phyloP scores from a whole-genome alignment of 2,329 filamentous ascomycete species.

The Paracoccidioides brasiliensis region DNA sequence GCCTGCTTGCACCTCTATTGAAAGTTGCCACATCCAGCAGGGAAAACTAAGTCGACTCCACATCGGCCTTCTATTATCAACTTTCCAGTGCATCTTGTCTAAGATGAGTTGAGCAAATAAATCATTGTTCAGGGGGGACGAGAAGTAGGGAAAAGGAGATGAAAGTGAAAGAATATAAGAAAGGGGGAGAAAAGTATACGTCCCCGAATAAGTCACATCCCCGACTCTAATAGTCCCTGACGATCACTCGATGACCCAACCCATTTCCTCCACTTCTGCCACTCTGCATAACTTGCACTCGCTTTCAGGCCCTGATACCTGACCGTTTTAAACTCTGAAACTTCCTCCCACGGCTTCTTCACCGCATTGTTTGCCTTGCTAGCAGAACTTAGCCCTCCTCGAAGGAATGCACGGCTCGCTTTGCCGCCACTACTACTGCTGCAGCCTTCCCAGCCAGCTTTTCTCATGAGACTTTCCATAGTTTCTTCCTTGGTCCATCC shows the following conservation, averaged over 20 bases:
- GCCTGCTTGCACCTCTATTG: too few species aligned
- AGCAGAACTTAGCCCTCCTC: constrained; percentile 28
- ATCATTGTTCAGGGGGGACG: not conserved
- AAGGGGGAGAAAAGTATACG: not conserved
- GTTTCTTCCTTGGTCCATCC: constrained; percentile 93
- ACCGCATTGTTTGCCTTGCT: constrained; percentile 6
- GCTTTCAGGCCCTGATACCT: constrained; percentile 79
- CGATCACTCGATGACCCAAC: constrained; percentile 22
- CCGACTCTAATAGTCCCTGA: constrained; percentile 4
- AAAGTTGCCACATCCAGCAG: too few species aligned
- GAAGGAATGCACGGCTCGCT: constrained; percentile 25
- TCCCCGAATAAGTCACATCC: not conserved
- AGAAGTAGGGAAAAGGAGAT: not conserved
- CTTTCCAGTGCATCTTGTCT: too few species aligned
- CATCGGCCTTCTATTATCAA: too few species aligned
- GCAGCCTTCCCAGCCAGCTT: constrained; percentile 75
- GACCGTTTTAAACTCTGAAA: constrained; percentile 60
- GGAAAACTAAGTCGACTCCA: too few species aligned
- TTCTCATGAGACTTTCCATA: constrained; percentile 76
- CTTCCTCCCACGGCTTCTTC: constrained; percentile 53
- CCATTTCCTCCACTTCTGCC: constrained; percentile 69
- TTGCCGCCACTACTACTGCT: constrained; percentile 16
- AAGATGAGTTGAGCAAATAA: too few species aligned
- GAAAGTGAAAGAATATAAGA: not conserved
- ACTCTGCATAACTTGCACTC: constrained; percentile 57